These are phyloP conservation scores for Oryza punctata DNA, from an alignment of 176 grass and related monocot species.

Conservation along the genomic window DNA sequence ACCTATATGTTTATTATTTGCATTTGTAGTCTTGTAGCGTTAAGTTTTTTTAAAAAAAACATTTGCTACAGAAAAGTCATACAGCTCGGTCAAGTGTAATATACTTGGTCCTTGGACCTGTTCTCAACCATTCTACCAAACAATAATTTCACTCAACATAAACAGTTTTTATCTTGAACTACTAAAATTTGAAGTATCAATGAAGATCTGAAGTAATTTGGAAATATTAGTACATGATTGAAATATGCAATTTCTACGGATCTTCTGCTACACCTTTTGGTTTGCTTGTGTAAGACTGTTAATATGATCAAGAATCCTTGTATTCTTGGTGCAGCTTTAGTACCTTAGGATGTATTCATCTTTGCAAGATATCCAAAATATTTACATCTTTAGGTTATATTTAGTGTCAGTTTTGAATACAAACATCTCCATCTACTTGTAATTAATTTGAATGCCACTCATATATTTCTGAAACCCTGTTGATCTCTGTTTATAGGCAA, in stretches of 20 bases:
- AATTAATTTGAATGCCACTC: background rate
- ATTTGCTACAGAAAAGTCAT: background rate
- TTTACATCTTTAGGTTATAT: background rate
- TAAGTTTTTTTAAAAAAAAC: background rate
- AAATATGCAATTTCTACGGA: background rate
- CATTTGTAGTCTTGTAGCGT: background rate
- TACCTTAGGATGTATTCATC: constrained; percentile 24
- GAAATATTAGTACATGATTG: background rate
- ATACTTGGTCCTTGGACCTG: background rate
- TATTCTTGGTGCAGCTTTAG: background rate
- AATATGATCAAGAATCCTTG: constrained; percentile 14
- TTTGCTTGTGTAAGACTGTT: background rate
- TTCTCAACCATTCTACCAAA: background rate
- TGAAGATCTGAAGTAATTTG: constrained; percentile 1
- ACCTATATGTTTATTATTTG: constrained; percentile 6
- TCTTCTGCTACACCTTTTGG: background rate
- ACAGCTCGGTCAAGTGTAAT: background rate
- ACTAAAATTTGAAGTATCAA: background rate
- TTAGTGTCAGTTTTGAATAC: background rate
- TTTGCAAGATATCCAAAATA: background rate
- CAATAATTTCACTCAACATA: background rate
- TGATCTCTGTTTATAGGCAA: background rate
- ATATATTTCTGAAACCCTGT: background rate
- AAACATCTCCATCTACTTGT: background rate
- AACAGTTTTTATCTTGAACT: background rate